Base-by-base conservation (phyloP, 768 basidiomycete species). In the Amylocystis lapponica region DNA sequence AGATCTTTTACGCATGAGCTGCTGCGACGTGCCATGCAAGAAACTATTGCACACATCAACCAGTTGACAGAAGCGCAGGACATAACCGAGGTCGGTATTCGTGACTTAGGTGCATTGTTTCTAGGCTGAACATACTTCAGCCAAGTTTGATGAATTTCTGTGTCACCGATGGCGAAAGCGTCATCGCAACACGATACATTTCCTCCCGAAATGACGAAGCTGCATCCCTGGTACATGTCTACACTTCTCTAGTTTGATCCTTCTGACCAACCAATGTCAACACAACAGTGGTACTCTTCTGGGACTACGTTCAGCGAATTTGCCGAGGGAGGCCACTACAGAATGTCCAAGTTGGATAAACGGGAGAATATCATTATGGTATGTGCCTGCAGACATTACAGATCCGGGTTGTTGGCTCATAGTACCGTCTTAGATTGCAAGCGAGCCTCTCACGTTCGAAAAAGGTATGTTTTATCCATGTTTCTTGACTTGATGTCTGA, bases 371-470 rank as follows among this genome's bases (percentile, higher is more conserved):
- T 97, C 53, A 92, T 99, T 54, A 85, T 97, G 85, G 81, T 79
- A 48, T 17, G 64, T 40, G 25, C 22, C n/a, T n/a, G n/a, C n/a
- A n/a, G n/a, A n/a, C n/a, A n/a, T n/a, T n/a, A n/a, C n/a, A n/a
- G n/a, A n/a, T 13, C 31, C 58, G 61, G 37, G 52, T 47, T 27
- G 30, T 36, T 25, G 17, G 2, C 33, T 53, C n/a, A 41, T 33
- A 25, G 39, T 43, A n/a, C 36, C 39, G 42, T 43, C 30, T 7
- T 44, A 84, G 83, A 81, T 91, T 61, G 87, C 86, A 9, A 89
- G 86, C 52, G 95, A 98, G 54, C 96, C 96, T 1, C 66, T 99
- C 34, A 99, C 96, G 1, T 99, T 98, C 55, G 95, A 99, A 67
- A 76, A 93, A 74, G 87, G 87, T 86, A 41, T 16, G 63, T 49